Evolutionary conservation across 768 basidiomycete species (phyloP).

Genomic region (Fibroporia radiculosa): DNA sequence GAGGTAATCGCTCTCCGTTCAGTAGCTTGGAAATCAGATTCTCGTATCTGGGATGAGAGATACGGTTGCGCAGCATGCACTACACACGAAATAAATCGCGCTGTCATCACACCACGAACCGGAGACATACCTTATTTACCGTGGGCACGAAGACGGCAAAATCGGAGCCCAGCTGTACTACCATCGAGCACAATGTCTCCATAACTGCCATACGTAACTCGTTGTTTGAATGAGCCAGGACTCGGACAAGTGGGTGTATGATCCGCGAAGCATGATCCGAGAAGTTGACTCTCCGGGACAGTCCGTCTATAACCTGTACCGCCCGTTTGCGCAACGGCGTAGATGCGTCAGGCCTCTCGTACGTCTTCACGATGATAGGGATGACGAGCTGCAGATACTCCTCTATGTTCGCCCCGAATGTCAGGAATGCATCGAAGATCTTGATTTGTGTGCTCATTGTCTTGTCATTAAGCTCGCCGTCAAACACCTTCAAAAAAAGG

Average conservation of each 20-base stretch:
- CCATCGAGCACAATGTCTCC: constrained; percentile 88
- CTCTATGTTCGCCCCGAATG: constrained; percentile 94
- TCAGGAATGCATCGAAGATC: constrained; percentile 89
- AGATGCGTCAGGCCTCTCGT: constrained; percentile 74
- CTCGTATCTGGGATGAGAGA: constrained; percentile 81
- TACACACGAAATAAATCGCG: constrained; percentile 25
- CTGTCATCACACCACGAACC: background rate
- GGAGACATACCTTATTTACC: constrained; percentile 73
- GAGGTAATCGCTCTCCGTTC: constrained; percentile 86
- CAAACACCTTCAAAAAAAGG: constrained; percentile 83
- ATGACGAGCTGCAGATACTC: constrained; percentile 97
- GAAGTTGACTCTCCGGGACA: constrained; percentile 92
- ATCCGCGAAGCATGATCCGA: constrained; percentile 96
- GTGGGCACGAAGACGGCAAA: constrained; percentile 98
- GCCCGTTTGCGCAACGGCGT: constrained; percentile 77
- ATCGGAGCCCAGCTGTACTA: constrained; percentile 90
- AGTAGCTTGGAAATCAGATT: constrained; percentile 81
- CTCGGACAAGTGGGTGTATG: constrained; percentile 89
- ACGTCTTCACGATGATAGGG: constrained; percentile 87
- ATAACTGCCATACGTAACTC: constrained; percentile 83
- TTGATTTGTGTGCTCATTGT: constrained; percentile 74
- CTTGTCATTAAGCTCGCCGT: constrained; percentile 80
- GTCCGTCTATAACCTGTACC: constrained; percentile 82
- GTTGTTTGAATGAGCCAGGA: constrained; percentile 64
- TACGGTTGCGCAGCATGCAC: constrained; percentile 70